Base-by-base conservation (phyloP, 371 early-diverging fungal genomes). In the Syncephalastrum sp. region DNA sequence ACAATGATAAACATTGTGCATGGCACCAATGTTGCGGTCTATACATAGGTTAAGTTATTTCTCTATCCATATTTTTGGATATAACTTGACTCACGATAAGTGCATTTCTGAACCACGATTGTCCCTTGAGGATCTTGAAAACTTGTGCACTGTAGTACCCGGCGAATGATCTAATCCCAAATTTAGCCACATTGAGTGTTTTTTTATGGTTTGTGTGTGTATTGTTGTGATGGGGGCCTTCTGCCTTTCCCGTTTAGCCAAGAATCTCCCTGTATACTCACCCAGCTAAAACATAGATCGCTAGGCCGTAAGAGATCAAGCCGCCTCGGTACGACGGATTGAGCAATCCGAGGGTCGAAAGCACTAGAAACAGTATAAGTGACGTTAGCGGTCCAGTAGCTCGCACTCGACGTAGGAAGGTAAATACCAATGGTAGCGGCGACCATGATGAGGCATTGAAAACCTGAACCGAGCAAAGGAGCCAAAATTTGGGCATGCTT, bases 311-410 rank as follows among this genome's bases (percentile, higher is more conserved):
- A 0, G 91, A 87, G 29, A 86, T 58, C 23, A 82, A 67, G 1
- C 86, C 85, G 13, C 93, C 93, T 43, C 92, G 83, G 70, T 83
- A 84, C 5, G 91, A 89, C 14, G 93, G 93, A 45, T 88, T 90
- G 56, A 94, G 72, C 45, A 92, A 75, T 15, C 94, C 94, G 42
- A 91, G 57, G 15, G 85, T 75, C 16, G 91, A 89, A 64, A 94
- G 83, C 3, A 81, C 86, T 75, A 68, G 16, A 15, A 15, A 41
- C 42, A 2, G 24, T 25, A 41, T n/a, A 15, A 53, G 19, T 46
- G 4, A 46, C 19, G 15, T 56, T n/a, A 25, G 38, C 19, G 15
- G 7, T n/a, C 14, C 13, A 3, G 14, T 5, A 21, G 4, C 1
- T 5, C 3, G 10, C 1, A 24, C 25, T 42, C n/a, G 29, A 50